phyloP scores from a whole-genome alignment of 257 asterid genomes.

The Dorcoceras hygrometricum region DNA sequence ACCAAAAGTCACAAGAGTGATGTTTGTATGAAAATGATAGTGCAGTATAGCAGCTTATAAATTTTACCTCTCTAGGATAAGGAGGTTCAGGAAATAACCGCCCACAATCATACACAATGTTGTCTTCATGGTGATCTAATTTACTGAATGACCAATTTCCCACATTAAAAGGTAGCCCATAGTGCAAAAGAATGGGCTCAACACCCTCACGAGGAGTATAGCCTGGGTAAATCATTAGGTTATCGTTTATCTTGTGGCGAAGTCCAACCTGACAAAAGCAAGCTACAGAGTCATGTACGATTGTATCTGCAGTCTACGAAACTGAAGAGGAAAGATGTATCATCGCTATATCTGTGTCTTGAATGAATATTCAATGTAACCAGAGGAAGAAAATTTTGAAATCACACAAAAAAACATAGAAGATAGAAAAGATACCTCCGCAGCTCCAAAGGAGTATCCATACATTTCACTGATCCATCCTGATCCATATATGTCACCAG shows the following conservation, averaged over 20 bases:
- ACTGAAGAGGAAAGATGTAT: not conserved
- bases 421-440: conserved; percentile 50
- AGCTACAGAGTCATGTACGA: conserved; percentile 24
- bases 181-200: conserved; percentile 96
- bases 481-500: conserved; percentile 82
- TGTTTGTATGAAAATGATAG: conserved; percentile 12
- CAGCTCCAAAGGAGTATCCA: conserved; percentile 98
- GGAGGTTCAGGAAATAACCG: conserved; percentile 97
- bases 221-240: conserved; percentile 97
- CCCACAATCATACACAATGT: conserved; percentile 82
- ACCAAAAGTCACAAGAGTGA: conserved; percentile 2
- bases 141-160: conserved; percentile 97
- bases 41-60: not conserved
- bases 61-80: conserved; percentile 89
- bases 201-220: conserved; percentile 78
- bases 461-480: conserved; percentile 99
- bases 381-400: not conserved
- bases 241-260: conserved; percentile 79
- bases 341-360: not conserved
- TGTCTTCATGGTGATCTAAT: conserved; percentile 78
- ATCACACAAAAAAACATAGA: not conserved
- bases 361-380: not conserved
- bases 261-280: conserved; percentile 80
- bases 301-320: not conserved
- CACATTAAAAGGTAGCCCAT: conserved; percentile 81